Percentiles rank a stretch among this genome's conserved stretches.
These are phyloP conservation scores for Curvularia sp. DNA, from an alignment of 2,329 filamentous ascomycete genomes.

Conservation along the genomic window DNA sequence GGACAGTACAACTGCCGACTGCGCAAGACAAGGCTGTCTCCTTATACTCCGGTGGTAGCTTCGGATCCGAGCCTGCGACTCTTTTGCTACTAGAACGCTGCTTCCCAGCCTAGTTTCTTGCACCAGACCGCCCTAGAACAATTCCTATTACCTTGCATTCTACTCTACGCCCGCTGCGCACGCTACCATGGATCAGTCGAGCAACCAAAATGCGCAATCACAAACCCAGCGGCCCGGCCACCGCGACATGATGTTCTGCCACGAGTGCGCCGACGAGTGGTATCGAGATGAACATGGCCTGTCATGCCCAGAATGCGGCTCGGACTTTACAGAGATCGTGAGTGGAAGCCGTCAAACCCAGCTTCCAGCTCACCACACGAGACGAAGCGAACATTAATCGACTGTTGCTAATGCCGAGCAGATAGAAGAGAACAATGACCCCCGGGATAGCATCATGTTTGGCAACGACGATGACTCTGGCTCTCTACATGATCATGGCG, in stretches of 20 bases:
- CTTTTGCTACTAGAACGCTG: not conserved
- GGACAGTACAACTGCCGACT: conserved; percentile 20
- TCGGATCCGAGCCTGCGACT: conserved; percentile 29
- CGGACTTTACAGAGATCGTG: conserved; percentile 87
- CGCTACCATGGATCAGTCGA: conserved; percentile 36
- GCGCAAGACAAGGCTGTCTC: conserved; percentile 36
- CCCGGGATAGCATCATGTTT: conserved; percentile 56
- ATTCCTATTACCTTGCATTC: conserved; percentile 6
- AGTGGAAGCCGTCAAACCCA: conserved; percentile 46
- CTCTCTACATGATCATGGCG: conserved; percentile 39
- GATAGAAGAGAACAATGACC: conserved; percentile 67
- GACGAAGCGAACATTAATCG: conserved; percentile 7
- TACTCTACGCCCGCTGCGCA: conserved; percentile 5
- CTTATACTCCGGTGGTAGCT: conserved; percentile 21
- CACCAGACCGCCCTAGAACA: conserved; percentile 7
- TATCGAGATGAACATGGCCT: conserved; percentile 73
- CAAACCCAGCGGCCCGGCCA: conserved; percentile 32
- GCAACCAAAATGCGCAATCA: conserved; percentile 23
- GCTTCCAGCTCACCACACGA: conserved; percentile 15
- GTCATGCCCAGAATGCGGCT: conserved; percentile 76
- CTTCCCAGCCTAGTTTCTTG: conserved; percentile 10
- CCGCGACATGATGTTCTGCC: conserved; percentile 81
- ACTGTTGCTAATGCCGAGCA: conserved; percentile 35
- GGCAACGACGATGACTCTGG: conserved; percentile 38
- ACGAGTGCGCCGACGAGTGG: conserved; percentile 83